Evolutionary conservation across 2,329 filamentous ascomycete genomes (phyloP).

Genomic region (Talaromyces pinophilus): DNA sequence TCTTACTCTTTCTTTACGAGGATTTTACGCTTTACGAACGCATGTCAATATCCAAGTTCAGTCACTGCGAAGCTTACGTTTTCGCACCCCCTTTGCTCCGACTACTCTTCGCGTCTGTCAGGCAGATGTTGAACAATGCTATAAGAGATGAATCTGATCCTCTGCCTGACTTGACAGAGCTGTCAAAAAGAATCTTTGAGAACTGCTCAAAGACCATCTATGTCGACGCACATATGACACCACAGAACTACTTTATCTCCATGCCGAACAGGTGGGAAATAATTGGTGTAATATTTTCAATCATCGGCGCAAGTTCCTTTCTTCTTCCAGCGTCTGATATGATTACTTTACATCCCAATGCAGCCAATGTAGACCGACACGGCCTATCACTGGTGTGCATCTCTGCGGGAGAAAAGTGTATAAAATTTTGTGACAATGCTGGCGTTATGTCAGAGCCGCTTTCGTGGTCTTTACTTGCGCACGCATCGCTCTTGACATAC

Average conservation of each 20-base stretch:
- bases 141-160: conserved; percentile 21
- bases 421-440: conserved; percentile 31
- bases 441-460: conserved; percentile 31
- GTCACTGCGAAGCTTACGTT: conserved; percentile 28
- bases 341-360: conserved; percentile 8
- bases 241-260: conserved; percentile 26
- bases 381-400: conserved; percentile 22
- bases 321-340: conserved; percentile 23
- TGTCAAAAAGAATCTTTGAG: conserved; percentile 29
- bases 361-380: conserved; percentile 23
- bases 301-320: conserved; percentile 25
- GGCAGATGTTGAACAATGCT: conserved; percentile 26
- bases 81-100: conserved; percentile 27
- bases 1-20: conserved; percentile 26
- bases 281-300: conserved; percentile 29
- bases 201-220: conserved; percentile 25
- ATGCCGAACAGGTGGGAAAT: conserved; percentile 30
- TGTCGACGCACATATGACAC: conserved; percentile 26
- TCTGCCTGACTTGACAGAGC: conserved; percentile 18
- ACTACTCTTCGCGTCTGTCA: conserved; percentile 26
- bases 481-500: conserved; percentile 27
- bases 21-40: conserved; percentile 28
- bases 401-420: conserved; percentile 34
- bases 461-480: conserved; percentile 34
- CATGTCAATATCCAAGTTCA: conserved; percentile 24